Conservation (phyloP, 495 filamentous ascomycete genomes). For the Aspergillus funiculosus region DNA sequence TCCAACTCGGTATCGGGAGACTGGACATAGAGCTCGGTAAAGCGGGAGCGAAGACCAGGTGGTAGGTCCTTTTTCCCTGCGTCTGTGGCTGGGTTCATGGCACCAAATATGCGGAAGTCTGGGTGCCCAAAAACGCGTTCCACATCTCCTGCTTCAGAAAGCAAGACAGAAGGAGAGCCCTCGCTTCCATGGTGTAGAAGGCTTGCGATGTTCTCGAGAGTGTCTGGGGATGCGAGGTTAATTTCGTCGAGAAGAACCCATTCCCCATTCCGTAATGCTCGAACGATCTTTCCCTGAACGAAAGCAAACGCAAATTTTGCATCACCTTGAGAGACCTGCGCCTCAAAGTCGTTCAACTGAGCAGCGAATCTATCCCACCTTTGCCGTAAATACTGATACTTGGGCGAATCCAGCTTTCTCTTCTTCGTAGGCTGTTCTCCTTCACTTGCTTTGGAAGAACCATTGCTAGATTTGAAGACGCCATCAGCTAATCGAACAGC, state of each 20-base stretch:
- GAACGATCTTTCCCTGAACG: constrained; percentile 89
- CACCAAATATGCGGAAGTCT: constrained; percentile 92
- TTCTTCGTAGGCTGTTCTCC: constrained; percentile 70
- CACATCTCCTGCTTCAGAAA: constrained; percentile 87
- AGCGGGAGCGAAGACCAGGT: constrained; percentile 73
- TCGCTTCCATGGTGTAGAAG: constrained; percentile 65
- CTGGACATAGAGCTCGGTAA: constrained; percentile 89
- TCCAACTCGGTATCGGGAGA: constrained; percentile 80
- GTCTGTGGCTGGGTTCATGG: constrained; percentile 99
- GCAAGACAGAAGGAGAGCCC: constrained; percentile 67
- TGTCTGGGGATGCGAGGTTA: constrained; percentile 91
- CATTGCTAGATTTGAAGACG: constrained; percentile 46
- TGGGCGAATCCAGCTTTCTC: constrained; percentile 68
- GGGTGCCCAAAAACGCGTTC: constrained; percentile 85
- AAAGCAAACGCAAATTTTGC: constrained; percentile 91
- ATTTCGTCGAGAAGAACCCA: constrained; percentile 99
- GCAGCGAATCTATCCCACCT: constrained; percentile 75
- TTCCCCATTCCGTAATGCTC: constrained; percentile 86
- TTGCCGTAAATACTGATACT: constrained; percentile 58
- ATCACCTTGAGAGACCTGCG: constrained; percentile 68
- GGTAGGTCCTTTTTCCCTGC: constrained; percentile 92
- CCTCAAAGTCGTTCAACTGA: constrained; percentile 73
- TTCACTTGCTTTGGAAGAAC: constrained; percentile 28
- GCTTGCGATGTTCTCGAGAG: constrained; percentile 85
- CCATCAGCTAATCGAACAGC: constrained; percentile 77